A percentile compares a stretch with the other conserved stretches of the same genome.
Evolutionary conservation across 495 filamentous ascomycete genomes (phyloP).

Genomic region (Neurospora sp.): DNA sequence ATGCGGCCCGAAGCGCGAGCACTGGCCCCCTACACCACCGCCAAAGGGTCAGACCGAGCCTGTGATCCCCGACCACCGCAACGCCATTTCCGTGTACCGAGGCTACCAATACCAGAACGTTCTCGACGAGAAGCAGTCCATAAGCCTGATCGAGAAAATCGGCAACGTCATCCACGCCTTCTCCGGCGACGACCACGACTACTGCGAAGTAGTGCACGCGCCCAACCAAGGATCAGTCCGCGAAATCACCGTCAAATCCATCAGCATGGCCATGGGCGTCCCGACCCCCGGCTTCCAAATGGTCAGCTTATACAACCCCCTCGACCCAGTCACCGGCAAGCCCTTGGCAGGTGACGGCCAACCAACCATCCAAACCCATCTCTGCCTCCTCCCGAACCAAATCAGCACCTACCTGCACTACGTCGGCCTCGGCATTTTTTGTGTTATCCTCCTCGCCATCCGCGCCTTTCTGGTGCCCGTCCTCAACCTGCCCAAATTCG

Average conservation of each 20-base stretch:
- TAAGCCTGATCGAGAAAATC: slow-evolving; percentile 56
- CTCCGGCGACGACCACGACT: slow-evolving; percentile 96
- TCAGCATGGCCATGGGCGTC: slow-evolving; percentile 97
- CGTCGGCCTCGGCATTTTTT: slow-evolving; percentile 47
- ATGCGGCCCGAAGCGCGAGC: slow-evolving; percentile 84
- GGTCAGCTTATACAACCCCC: slow-evolving; percentile 84
- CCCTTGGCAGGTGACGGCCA: slow-evolving; percentile 31
- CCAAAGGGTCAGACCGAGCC: slow-evolving; percentile 43
- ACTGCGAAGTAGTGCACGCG: slow-evolving; percentile 80
- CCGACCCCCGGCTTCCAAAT: slow-evolving; percentile 78
- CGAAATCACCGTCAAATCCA: slow-evolving; percentile 90
- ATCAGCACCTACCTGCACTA: slow-evolving; percentile 75
- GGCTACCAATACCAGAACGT: slow-evolving; percentile 99
- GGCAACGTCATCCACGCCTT: slow-evolving; percentile 74
- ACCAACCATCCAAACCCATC: slow-evolving; percentile 70
- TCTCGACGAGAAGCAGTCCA: slow-evolving; percentile 60
- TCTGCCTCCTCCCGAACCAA: slow-evolving; percentile 87
- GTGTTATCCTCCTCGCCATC: slow-evolving; percentile 46
- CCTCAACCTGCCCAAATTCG: slow-evolving; percentile 33
- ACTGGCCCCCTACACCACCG: slow-evolving; percentile 56
- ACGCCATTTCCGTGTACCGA: slow-evolving; percentile 59
- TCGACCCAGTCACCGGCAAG: slow-evolving; percentile 50
- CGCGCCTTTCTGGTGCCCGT: slow-evolving; percentile 49
- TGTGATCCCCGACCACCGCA: slow-evolving; percentile 58
- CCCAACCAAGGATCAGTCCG: slow-evolving; percentile 50